phyloP scores from a whole-genome alignment of 202 grass and related monocot species.

The Bolboschoenoplectus hybrid region DNA sequence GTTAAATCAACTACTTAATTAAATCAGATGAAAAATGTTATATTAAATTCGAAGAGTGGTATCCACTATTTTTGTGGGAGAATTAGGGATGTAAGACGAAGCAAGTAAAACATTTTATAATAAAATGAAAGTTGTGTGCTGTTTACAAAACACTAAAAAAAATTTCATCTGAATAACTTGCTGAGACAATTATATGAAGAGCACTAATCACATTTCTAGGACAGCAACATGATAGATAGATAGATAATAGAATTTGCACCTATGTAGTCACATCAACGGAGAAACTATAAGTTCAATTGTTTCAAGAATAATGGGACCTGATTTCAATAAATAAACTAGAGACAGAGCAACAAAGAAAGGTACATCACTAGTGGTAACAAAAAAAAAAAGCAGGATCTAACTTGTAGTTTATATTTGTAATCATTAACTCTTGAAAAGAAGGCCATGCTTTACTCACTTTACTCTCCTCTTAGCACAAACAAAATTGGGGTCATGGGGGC shows the following conservation, averaged over 20 bases:
- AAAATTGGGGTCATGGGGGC: neutral
- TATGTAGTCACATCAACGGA: neutral
- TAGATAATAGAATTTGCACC: neutral
- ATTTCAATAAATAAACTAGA: neutral
- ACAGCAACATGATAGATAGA: neutral
- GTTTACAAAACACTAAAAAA: too few relatives aligned
- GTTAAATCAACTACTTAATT: too few relatives aligned
- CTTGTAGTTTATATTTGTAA: conserved; percentile 39
- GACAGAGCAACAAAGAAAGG: neutral
- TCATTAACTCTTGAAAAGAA: conserved; percentile 37
- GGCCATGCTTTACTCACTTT: neutral
- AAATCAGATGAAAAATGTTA: too few relatives aligned
- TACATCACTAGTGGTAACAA: neutral
- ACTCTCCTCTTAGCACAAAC: conserved; percentile 31
- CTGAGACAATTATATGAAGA: neutral
- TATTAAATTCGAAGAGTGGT: too few relatives aligned
- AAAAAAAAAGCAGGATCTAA: conserved; percentile 27
- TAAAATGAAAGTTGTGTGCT: too few relatives aligned
- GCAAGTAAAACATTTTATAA: too few relatives aligned
- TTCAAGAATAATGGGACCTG: conserved; percentile 1
- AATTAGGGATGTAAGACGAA: too few relatives aligned
- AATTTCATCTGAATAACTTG: neutral
- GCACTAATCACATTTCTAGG: neutral
- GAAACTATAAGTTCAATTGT: neutral
- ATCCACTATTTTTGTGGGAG: too few relatives aligned